Evolutionary conservation across 2,329 filamentous ascomycete species (phyloP).

Genomic region (Pseudofabraea citricarpa): DNA sequence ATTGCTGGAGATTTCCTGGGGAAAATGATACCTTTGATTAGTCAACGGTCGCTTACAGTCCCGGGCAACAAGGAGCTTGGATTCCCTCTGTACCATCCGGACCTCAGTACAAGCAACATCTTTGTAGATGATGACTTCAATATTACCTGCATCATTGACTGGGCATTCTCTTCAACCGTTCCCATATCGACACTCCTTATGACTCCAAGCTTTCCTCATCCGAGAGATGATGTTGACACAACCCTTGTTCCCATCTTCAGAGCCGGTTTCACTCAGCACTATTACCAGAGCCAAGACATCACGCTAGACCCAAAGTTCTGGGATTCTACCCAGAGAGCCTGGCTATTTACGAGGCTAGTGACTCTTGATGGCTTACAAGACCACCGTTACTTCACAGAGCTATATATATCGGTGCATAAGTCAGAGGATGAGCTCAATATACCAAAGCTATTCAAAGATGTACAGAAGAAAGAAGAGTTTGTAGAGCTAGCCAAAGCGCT

Average conservation of each 20-base stretch:
- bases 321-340: slow-evolving; percentile 7
- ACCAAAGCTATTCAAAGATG: slow-evolving; percentile 8
- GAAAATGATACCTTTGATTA: slow-evolving; percentile 21
- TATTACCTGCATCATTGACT: slow-evolving; percentile 27
- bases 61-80: slow-evolving; percentile 2
- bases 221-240: slow-evolving; percentile 7
- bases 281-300: slow-evolving; percentile 1
- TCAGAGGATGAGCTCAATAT: slow-evolving; percentile 8
- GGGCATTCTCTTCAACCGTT: slow-evolving; percentile 23
- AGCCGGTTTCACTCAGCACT: slow-evolving; percentile 4
- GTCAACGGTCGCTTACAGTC: no score
- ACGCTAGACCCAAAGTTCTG: slow-evolving; percentile 5
- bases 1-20: slow-evolving; percentile 17
- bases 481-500: slow-evolving; percentile 8
- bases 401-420: slow-evolving; percentile 10
- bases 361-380: slow-evolving; percentile 14
- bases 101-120: slow-evolving; percentile 22
- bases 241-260: slow-evolving; percentile 7
- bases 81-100: slow-evolving; percentile 21
- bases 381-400: slow-evolving; percentile 12
- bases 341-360: slow-evolving; percentile 12
- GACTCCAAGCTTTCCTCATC: slow-evolving; percentile 9
- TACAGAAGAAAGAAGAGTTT: slow-evolving; percentile 10
- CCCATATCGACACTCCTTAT: slow-evolving; percentile 19
- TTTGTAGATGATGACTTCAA: slow-evolving; percentile 26